A percentile compares a stretch with the other conserved stretches of the same genome.
These are phyloP conservation scores for Triticum aestivum DNA, from an alignment of 176 grass and related monocot genomes.

Conservation along the genomic window IWGSC_CS_RefSeq_v2.1 NC_057811.1:389217567-389218066, in stretches of 20 bases:
- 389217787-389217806: not conserved
- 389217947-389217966: no score
- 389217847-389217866: not conserved
- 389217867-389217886: not conserved
- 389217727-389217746: not conserved
- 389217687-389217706: conserved; percentile 11
- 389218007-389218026: no score
- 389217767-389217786: not conserved
- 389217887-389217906: no score
- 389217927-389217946: no score
- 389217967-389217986: no score
- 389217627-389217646: not conserved
- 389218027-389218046: no score
- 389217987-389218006: no score
- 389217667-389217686: not conserved
- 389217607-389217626: conserved; percentile 16
- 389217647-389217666: not conserved
- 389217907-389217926: no score
- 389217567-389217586: not conserved
- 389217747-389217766: not conserved
- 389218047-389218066: no score
- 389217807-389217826: not conserved
- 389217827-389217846: not conserved
- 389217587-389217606: not conserved
- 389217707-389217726: conserved; percentile 4